These are phyloP conservation scores for Paramecium primaurelia DNA, from an alignment of 73 alveolate species.

Conservation along the genomic window DNA sequence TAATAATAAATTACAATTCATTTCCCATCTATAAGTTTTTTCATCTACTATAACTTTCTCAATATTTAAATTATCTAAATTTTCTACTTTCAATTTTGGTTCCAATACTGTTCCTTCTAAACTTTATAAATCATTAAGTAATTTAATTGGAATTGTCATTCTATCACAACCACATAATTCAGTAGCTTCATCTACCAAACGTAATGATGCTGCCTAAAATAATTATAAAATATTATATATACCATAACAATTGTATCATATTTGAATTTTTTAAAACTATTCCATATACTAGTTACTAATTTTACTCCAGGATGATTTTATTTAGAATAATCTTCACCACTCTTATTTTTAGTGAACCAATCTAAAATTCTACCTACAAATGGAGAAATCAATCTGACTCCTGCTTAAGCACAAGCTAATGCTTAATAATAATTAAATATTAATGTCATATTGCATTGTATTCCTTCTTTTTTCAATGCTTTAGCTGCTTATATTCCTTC, in stretches of 20 bases:
- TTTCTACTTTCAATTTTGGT: slow-evolving; percentile 23
- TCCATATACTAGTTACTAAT: slow-evolving; percentile 65
- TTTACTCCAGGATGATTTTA: slow-evolving; percentile 78
- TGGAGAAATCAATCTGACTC: slow-evolving; percentile 77
- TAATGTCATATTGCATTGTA: slow-evolving; percentile 75
- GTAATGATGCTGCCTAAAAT: slow-evolving; percentile 63
- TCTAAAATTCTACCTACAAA: slow-evolving; percentile 83
- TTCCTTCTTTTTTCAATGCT: slow-evolving; percentile 69
- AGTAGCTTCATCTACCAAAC: slow-evolving; percentile 63
- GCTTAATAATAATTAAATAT: slow-evolving; percentile 70
- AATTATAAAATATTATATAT: slow-evolving; percentile 8
- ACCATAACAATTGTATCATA: slow-evolving; percentile 78
- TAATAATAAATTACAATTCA: neutral
- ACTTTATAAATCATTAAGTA: slow-evolving; percentile 67
- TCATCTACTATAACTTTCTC: slow-evolving; percentile 56
- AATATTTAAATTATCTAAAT: slow-evolving; percentile 19
- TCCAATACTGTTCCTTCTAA: slow-evolving; percentile 42
- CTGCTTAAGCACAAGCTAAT: slow-evolving; percentile 86
- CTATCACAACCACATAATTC: slow-evolving; percentile 83
- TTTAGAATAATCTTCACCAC: slow-evolving; percentile 65
- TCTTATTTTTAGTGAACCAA: slow-evolving; percentile 61
- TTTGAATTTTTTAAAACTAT: slow-evolving; percentile 69
- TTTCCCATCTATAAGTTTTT: slow-evolving; percentile 60
- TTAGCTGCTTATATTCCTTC: slow-evolving; percentile 82
- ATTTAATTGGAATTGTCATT: slow-evolving; percentile 77